These are phyloP conservation scores for Lecanoromycetidae sp. DNA, from an alignment of 2,329 filamentous ascomycete species.

Conservation along the genomic window DNA sequence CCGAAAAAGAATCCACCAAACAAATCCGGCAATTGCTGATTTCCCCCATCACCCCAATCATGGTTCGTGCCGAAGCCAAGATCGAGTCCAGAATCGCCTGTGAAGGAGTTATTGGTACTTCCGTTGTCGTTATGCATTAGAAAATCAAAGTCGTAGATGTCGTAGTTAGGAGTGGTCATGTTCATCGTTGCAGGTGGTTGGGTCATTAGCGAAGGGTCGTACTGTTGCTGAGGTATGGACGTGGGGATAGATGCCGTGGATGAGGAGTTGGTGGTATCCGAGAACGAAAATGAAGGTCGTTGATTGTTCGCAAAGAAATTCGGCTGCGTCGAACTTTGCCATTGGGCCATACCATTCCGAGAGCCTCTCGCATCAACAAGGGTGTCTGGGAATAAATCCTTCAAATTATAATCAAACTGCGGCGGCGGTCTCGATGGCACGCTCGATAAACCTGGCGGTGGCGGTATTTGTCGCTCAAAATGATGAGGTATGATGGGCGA, in stretches of 20 bases:
- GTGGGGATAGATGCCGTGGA: neutral
- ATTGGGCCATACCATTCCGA: neutral
- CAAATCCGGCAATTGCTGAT: slow-evolving; percentile 34
- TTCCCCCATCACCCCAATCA: slow-evolving; percentile 35
- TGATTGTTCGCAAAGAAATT: neutral
- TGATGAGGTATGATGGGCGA: slow-evolving; percentile 3
- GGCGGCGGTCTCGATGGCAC: slow-evolving; percentile 34
- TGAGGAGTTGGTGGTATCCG: slow-evolving; percentile 1
- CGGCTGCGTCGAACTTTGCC: slow-evolving; percentile 1
- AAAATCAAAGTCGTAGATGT: slow-evolving; percentile 41
- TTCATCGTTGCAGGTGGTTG: slow-evolving; percentile 27
- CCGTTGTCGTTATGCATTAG: slow-evolving; percentile 37
- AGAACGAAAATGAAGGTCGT: neutral
- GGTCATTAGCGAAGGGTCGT: slow-evolving; percentile 1
- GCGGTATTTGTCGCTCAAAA: slow-evolving; percentile 19
- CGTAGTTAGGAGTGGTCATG: slow-evolving; percentile 16
- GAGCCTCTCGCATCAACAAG: slow-evolving; percentile 7
- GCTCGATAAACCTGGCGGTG: neutral
- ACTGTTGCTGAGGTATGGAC: slow-evolving; percentile 3
- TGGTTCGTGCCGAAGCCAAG: slow-evolving; percentile 34
- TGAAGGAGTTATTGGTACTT: slow-evolving; percentile 15
- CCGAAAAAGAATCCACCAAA: slow-evolving; percentile 47
- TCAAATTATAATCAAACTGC: slow-evolving; percentile 47
- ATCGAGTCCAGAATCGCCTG: slow-evolving; percentile 20
- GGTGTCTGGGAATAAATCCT: slow-evolving; percentile 39